Base-by-base conservation (phyloP, 257 asterid species). In the Nicotiana tomentosiformis region DNA sequence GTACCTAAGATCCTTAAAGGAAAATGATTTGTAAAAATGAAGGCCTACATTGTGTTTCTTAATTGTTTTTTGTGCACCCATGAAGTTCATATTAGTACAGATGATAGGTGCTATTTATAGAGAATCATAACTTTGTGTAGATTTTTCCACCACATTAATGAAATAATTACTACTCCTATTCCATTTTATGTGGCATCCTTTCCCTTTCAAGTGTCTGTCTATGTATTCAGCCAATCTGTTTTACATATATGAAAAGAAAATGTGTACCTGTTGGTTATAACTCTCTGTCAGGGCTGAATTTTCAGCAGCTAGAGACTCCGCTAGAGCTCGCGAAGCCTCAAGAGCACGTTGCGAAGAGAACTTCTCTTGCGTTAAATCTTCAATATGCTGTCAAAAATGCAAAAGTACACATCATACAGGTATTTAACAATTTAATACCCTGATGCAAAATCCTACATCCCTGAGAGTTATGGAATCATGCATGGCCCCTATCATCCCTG, bases 261-360 rank as follows among this genome's bases (percentile, higher is more conserved):
- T 26, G 80, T 26, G 51, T 11, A 96, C 99, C 98, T 96, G 99
- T 66, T 92, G 97, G 84, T 96, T 96, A 83, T 83, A 96, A 90
- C 90, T 93, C 77, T 96, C 98, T 5, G 98, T 94, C 86, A 96
- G 87, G 66, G 98, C 86, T 30, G 98, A 93, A 92, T 96, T 96
- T 92, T 94, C 98, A 82, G 99, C 89, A 88, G 99, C 97, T 87
- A 96, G 86, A 68, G 98, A 93, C 88, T 93, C 99, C 8, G 98
- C 88, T 72, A 96, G 86, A 85, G 93, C 86, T 81, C 90, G 94
- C 33, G 99, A 92, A 84, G 97, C 94, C 83, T 94, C 99, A 83
- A 94, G 97, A 83, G 97, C 94, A 74, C 97, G 97, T 93, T 94
- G 98, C 90, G 93, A 85, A 23, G 99, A 91, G 83, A 96, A 96